Evolutionary conservation across 768 basidiomycete genomes (phyloP).

Genomic region (Russula brevipes): DNA sequence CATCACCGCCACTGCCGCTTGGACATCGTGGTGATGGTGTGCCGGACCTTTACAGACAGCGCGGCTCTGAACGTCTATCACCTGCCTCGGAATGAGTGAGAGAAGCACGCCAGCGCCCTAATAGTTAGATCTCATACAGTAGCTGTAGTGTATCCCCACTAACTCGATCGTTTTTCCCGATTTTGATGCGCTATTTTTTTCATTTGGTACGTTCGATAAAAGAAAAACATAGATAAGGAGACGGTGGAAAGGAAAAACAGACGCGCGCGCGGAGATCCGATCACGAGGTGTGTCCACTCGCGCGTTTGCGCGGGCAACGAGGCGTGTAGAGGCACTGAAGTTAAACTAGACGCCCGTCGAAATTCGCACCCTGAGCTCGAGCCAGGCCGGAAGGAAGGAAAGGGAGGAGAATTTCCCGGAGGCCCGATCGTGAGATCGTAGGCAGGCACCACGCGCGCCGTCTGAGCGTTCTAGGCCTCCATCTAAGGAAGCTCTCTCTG

Average conservation of each 20-base stretch:
- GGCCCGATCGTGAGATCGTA: conserved; percentile 19
- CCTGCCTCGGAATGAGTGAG: not conserved
- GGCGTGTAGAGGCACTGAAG: not conserved
- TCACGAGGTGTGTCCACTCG: conserved; percentile 4
- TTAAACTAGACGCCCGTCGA: conserved; percentile 1
- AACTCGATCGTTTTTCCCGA: not conserved
- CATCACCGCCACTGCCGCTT: conserved; percentile 20
- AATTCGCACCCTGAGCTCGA: not conserved
- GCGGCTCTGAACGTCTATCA: not conserved
- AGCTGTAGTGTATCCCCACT: not conserved
- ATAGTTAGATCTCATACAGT: no score
- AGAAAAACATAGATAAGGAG: not conserved
- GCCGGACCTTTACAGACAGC: not conserved
- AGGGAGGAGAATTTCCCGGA: not conserved
- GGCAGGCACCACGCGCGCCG: conserved; percentile 19
- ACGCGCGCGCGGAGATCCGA: not conserved
- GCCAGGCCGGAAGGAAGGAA: not conserved
- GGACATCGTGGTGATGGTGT: conserved; percentile 16
- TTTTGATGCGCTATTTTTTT: not conserved
- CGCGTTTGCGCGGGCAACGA: conserved; percentile 4
- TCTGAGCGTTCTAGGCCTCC: conserved; percentile 10
- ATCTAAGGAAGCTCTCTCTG: not conserved
- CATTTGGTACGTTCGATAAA: not conserved
- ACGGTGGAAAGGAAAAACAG: not conserved
- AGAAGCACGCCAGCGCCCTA: no score